These are phyloP conservation scores for Candida silvicultrix DNA, from an alignment of 805 yeast species.

Conservation along the genomic window DNA sequence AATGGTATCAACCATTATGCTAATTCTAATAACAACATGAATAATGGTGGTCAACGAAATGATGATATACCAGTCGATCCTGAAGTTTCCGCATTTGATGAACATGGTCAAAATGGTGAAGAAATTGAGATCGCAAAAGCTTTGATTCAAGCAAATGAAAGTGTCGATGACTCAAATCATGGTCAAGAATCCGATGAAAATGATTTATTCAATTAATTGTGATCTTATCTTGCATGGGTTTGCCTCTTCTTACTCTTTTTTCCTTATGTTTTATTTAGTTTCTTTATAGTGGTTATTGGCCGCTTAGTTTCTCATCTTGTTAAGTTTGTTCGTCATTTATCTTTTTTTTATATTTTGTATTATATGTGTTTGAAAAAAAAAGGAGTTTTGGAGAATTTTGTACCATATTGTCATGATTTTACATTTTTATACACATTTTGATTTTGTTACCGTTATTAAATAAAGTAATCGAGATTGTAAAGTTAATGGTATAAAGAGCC, in stretches of 20 bases:
- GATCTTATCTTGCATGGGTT: background rate
- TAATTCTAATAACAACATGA: conserved; percentile 43
- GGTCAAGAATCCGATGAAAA: conserved; percentile 9
- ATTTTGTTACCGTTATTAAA: background rate
- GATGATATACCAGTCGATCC: conserved; percentile 52
- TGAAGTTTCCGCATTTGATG: conserved; percentile 44
- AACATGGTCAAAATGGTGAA: conserved; percentile 35
- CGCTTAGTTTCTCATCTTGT: background rate
- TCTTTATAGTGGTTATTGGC: background rate
- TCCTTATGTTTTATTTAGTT: background rate
- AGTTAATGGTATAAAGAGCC: no score
- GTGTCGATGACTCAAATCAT: conserved; percentile 5
- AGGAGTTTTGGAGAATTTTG: background rate
- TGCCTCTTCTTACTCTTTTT: background rate
- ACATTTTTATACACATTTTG: background rate
- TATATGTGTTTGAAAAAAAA: background rate
- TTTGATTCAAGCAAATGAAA: conserved; percentile 45
- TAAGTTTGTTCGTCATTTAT: background rate
- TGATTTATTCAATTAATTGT: background rate
- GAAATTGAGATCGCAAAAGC: conserved; percentile 66
- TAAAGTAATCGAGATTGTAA: no score
- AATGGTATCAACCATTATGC: conserved; percentile 50
- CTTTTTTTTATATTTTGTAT: background rate
- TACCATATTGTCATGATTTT: no score
- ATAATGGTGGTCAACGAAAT: conserved; percentile 19